phyloP scores from a whole-genome alignment of 257 asterid genomes.

The Sherardia arvensis region DNA sequence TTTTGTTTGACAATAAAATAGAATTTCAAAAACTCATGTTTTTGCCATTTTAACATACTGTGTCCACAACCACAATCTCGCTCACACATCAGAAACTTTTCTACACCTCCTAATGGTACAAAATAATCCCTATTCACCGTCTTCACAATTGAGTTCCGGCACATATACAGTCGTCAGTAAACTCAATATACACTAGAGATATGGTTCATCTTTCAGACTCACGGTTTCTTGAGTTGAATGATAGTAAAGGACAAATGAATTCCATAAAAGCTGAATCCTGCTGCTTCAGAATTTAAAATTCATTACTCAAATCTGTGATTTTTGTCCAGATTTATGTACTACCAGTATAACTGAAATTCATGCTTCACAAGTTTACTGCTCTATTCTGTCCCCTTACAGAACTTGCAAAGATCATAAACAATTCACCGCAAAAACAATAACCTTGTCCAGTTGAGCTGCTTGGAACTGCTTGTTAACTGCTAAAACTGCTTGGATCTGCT shows the following conservation, averaged over 20 bases:
- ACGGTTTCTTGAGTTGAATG: neutral
- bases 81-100: too few species aligned
- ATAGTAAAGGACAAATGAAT: neutral
- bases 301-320: neutral
- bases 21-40: too few species aligned
- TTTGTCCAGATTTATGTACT: neutral
- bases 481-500: too few species aligned
- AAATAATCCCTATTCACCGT: neutral
- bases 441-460: too few species aligned
- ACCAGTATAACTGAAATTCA: neutral
- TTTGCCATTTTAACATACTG: too few species aligned
- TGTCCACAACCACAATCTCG: too few species aligned
- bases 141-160: neutral
- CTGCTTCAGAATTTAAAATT: neutral
- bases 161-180: neutral
- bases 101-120: too few species aligned
- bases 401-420: neutral
- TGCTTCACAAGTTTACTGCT: neutral
- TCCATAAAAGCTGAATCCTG: neutral
- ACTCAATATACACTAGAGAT: neutral
- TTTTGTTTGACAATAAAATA: too few species aligned
- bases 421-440: neutral
- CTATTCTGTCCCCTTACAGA: neutral
- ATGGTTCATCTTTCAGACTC: neutral
- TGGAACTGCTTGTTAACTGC: too few species aligned